Base-by-base conservation (phyloP, 768 basidiomycete species). In the Suillus subaureus region DNA sequence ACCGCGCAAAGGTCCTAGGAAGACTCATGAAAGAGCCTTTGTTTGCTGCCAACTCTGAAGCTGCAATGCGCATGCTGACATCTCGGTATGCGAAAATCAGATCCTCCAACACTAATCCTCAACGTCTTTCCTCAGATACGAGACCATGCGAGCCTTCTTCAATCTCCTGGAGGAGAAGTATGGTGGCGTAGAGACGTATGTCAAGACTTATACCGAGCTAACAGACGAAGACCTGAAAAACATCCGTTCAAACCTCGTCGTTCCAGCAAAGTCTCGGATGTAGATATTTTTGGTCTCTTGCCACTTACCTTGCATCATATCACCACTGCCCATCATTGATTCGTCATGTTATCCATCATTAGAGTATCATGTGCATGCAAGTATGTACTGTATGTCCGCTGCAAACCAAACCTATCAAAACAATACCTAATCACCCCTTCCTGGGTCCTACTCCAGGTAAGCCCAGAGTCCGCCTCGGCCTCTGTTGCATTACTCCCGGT, bases 51-150 rank as follows among this genome's bases (percentile, higher is more conserved):
- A 89, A 92, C 69, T 86, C 83, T 49, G 85, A 90, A 63, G 90
- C 91, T 28, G 91, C 91, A 2, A 79, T 92, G n/a, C 93, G 91
- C 67, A 91, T 93, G 90, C 86, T 94, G 61, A 86, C 89, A 5
- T 93, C 91, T 69, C 84, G 89, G 92, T 91, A 72, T 61, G 84
- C 68, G 2, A 28, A 28, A 42, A 18, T 7, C 16, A 60, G 28
- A 18, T 42, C 37, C n/a, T n/a, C 13, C 51, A 13, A 51, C n/a
- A 31, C 33, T 65, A 15, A 65, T 26, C 49, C 26, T n/a, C 11
- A 51, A 42, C 49, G 21, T 9, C 4, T n/a, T 39, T 11, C 42
- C 31, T 47, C 67, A 93, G 93, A 61, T 83, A 82, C 55, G 89
- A 89, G 70, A 92, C 91, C 1, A 94, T 94, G 92, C 68, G 80